Evolutionary conservation across 1,284 basidiomycete genomes (phyloP).

Genomic region (Cryptococcus sp.): DNA sequence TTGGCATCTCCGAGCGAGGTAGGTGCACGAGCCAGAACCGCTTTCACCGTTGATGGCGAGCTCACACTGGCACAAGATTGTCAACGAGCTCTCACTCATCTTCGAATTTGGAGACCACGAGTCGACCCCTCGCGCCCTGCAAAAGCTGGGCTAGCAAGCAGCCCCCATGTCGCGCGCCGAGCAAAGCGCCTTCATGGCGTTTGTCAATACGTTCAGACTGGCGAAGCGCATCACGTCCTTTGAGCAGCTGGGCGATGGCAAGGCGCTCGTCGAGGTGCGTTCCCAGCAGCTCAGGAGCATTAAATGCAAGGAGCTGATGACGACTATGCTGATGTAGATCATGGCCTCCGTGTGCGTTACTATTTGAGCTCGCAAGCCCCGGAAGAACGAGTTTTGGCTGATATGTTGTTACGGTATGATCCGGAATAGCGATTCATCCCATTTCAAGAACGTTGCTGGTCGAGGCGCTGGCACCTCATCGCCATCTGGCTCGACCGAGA

Average conservation of each 20-base stretch:
- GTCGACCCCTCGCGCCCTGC: background rate
- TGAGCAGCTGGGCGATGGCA: conserved; percentile 45
- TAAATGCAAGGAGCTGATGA: background rate
- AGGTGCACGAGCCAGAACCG: background rate
- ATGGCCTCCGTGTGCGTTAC: conserved; percentile 8
- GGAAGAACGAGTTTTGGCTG: background rate
- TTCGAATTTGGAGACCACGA: background rate
- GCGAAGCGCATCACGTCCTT: conserved; percentile 37
- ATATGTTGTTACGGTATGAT: background rate
- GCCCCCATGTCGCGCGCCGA: conserved; percentile 34
- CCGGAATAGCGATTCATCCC: conserved; percentile 31
- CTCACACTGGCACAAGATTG: background rate
- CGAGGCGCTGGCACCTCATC: conserved; percentile 15
- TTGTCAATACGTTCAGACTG: conserved; percentile 46
- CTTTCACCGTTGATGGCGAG: background rate
- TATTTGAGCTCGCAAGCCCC: background rate
- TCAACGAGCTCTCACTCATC: background rate
- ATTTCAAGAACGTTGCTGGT: conserved; percentile 41
- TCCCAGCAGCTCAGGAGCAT: too few relatives aligned
- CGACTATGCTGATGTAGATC: conserved; percentile 25
- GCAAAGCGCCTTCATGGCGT: conserved; percentile 47
- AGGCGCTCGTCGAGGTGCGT: conserved; percentile 48
- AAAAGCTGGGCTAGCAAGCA: background rate
- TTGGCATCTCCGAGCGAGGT: background rate
- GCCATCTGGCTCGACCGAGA: conserved; percentile 29